Percentiles rank a stretch among this genome's conserved stretches.
Evolutionary conservation across 163 green algal species (phyloP).

Genomic region (Scenedesmus sp.): DNA sequence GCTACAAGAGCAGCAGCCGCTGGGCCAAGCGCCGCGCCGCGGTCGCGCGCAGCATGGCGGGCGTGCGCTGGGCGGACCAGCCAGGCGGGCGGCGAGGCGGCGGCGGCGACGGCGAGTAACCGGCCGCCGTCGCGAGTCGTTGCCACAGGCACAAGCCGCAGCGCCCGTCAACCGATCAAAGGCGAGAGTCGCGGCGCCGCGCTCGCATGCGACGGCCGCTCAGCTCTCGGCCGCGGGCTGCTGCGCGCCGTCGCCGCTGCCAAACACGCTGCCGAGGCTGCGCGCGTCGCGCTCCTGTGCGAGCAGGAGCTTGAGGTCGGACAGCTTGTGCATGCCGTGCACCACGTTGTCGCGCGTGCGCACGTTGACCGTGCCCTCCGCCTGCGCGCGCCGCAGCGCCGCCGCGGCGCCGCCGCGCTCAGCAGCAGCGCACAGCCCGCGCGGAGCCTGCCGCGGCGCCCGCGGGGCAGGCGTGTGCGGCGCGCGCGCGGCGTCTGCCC

Average conservation of each 20-base stretch:
- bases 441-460: too few relatives aligned
- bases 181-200: too few relatives aligned
- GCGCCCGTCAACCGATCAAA: too few relatives aligned
- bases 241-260: too few relatives aligned
- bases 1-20: slow-evolving; percentile 23
- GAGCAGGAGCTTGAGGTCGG: slow-evolving; percentile 19
- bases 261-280: slow-evolving; percentile 5
- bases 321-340: slow-evolving; percentile 78
- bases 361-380: slow-evolving; percentile 41
- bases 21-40: slow-evolving; percentile 40
- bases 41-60: slow-evolving; percentile 29
- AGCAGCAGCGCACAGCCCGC: too few relatives aligned
- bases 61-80: slow-evolving; percentile 4
- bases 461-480: too few relatives aligned
- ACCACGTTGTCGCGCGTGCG: slow-evolving; percentile 97
- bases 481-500: not conserved
- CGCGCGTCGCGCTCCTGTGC: slow-evolving; percentile 34
- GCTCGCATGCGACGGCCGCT: too few relatives aligned
- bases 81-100: not conserved
- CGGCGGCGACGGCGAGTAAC: too few relatives aligned
- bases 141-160: too few relatives aligned
- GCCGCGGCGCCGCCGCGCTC: not conserved
- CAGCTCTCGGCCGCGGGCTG: too few relatives aligned
- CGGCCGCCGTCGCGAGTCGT: too few relatives aligned
- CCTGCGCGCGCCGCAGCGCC: slow-evolving; percentile 20